Evolutionary conservation across 208 protist genomes (phyloP), one percentile per base, ranked within the genome.

Genomic region (Tetramitus jugosus): DNA sequence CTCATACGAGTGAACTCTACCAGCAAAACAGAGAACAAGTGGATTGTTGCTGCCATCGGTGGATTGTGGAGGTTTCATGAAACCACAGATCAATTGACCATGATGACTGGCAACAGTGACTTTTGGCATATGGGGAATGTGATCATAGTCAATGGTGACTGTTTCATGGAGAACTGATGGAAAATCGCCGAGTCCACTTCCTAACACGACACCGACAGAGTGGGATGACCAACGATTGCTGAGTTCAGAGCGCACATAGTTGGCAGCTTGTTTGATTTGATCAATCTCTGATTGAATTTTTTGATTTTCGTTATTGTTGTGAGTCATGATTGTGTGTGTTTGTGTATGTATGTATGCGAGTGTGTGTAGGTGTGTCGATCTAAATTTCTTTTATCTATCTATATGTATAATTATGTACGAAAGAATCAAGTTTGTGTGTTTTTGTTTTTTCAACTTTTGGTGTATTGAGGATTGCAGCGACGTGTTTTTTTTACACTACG

Each of bases 1-100:
- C 60, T 76, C 69, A 76, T 76, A 76, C 0, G 69, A 56, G 29
- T 76, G 69, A 43, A 61, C 13, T 76, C 69, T 76, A n/a, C 46
- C 46, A 31, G 46, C 43, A 39, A 76, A 76, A 60, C 29, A 60
- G 46, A 53, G 43, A 43, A 60, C 29, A 43, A 69, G 13, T 29
- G 3, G 4, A 26, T 31, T 52, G 13, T 52, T 49, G 6, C 37
- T 52, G 3, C 26, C 0, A 52, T 29, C 8, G 35, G 42, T 52
- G n/a, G 13, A 3, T 10, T 46, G 26, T n/a, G 31, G 7, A 4
- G 13, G 42, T 75, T 52, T 60, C 52, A 76, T n/a, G n/a, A 42
- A 29, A 33, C 46, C 69, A n/a, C n/a, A 29, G 33, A 76, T 43
- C 3, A 76, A 43, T 42, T 76, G 23, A 31, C 69, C 69, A 26